phyloP scores from a whole-genome alignment of 2,329 filamentous ascomycete genomes.

The Podosphaera fusca region DNA sequence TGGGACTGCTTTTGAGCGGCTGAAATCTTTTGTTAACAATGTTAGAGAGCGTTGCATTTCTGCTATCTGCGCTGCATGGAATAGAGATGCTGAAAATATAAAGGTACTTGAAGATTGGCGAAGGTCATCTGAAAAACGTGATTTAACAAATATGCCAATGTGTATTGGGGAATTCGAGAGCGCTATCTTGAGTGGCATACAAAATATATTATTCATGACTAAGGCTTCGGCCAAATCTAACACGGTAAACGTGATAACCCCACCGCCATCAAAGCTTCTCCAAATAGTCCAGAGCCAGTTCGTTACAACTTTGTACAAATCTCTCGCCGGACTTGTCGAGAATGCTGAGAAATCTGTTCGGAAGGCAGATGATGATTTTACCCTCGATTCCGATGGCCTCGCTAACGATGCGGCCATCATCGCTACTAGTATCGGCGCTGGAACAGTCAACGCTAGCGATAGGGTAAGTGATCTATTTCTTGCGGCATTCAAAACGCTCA shows the following conservation, averaged over 20 bases:
- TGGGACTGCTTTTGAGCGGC: conserved; percentile 39
- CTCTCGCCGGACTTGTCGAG: conserved; percentile 85
- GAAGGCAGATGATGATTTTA: conserved; percentile 23
- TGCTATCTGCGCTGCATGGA: conserved; percentile 78
- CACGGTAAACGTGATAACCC: conserved; percentile 54
- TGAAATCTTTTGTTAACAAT: conserved; percentile 52
- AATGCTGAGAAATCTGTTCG: conserved; percentile 62
- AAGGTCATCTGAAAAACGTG: conserved; percentile 54
- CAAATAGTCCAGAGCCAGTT: conserved; percentile 85
- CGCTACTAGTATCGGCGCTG: conserved; percentile 19
- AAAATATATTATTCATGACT: conserved; percentile 83
- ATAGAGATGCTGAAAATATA: conserved; percentile 76
- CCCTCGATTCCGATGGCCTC: conserved; percentile 14
- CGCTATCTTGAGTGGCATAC: conserved; percentile 61
- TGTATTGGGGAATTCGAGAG: conserved; percentile 73
- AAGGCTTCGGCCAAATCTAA: conserved; percentile 59
- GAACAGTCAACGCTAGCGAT: conserved; percentile 28
- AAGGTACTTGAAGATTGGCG: conserved; percentile 90
- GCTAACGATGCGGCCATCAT: conserved; percentile 14
- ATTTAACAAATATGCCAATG: conserved; percentile 76
- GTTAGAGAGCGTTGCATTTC: conserved; percentile 69
- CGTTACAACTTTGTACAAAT: conserved; percentile 81
- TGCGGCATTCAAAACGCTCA: conserved; percentile 10
- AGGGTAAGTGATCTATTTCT: conserved; percentile 19
- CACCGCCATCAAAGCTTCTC: conserved; percentile 67